A percentile compares a stretch with the other conserved stretches of the same genome.
These are phyloP conservation scores for Chlorophyllum brunneum DNA, from an alignment of 768 basidiomycete genomes.

Conservation along the genomic window DNA sequence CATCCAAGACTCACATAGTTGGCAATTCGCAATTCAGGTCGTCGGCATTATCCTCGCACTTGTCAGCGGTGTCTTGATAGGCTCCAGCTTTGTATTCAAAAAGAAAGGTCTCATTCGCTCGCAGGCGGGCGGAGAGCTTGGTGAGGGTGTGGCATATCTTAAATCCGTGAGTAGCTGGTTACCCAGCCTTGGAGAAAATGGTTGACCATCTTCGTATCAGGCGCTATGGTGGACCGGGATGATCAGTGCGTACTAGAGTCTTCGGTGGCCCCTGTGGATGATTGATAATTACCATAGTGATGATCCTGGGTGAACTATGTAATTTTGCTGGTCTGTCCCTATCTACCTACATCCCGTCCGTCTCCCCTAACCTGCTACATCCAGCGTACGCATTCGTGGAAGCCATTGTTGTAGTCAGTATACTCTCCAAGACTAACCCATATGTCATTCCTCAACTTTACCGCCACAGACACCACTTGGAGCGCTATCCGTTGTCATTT, in stretches of 20 bases:
- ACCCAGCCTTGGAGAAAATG: conserved; percentile 5
- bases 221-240: conserved; percentile 93
- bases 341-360: conserved; percentile 17
- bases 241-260: conserved; percentile 53
- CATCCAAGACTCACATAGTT: not conserved
- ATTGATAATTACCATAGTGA: conserved; percentile 45
- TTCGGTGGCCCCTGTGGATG: not conserved
- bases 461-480: conserved; percentile 79
- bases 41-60: conserved; percentile 78
- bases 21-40: conserved; percentile 34
- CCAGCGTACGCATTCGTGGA: conserved; percentile 85
- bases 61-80: conserved; percentile 82
- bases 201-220: conserved; percentile 34
- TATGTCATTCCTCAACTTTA: conserved; percentile 1
- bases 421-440: not conserved
- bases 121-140: conserved; percentile 74
- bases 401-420: conserved; percentile 84
- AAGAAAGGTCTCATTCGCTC: conserved; percentile 87
- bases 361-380: conserved; percentile 16
- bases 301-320: conserved; percentile 89
- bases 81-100: conserved; percentile 94
- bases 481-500: conserved; percentile 93
- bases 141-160: conserved; percentile 91
- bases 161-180: conserved; percentile 66
- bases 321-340: conserved; percentile 69